These are phyloP conservation scores for Chaetomium globosum DNA, from an alignment of 2,329 filamentous ascomycete genomes.

Conservation along the genomic window DNA sequence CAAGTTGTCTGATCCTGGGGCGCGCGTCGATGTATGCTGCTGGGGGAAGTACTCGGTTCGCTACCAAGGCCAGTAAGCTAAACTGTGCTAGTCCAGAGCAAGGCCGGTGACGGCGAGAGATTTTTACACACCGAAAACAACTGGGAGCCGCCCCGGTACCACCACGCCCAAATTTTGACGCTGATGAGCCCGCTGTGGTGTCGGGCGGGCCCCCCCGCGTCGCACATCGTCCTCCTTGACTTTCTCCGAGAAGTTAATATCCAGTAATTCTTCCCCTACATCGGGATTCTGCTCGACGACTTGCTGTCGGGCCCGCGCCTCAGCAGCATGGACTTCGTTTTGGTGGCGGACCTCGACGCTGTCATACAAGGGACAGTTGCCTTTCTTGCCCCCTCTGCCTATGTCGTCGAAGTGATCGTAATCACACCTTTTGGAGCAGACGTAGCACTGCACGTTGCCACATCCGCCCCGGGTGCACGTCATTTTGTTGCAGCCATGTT, in stretches of 20 bases:
- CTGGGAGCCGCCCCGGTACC: background rate
- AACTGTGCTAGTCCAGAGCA: background rate
- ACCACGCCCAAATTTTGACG: background rate
- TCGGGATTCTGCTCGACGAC: conserved; percentile 62
- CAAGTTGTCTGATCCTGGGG: background rate
- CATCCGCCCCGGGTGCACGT: conserved; percentile 62
- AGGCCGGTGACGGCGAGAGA: background rate
- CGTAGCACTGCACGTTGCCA: conserved; percentile 63
- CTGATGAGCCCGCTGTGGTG: background rate
- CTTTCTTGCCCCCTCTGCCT: conserved; percentile 49
- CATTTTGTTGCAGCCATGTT: conserved; percentile 83
- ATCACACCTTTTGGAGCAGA: conserved; percentile 67
- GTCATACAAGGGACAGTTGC: conserved; percentile 71
- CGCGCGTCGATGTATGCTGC: background rate
- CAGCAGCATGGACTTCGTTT: conserved; percentile 64
- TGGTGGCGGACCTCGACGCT: conserved; percentile 61
- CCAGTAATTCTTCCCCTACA: conserved; percentile 59
- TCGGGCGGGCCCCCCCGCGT: conserved; percentile 27
- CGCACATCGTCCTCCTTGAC: conserved; percentile 50
- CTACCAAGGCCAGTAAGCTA: conserved; percentile 1
- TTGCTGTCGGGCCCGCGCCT: conserved; percentile 58
- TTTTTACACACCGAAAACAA: conserved; percentile 2
- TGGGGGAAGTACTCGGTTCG: background rate
- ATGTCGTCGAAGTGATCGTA: conserved; percentile 72
- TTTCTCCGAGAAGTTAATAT: conserved; percentile 60